Base-by-base conservation (phyloP, 129 eudicot genomes). In the Smallanthus sonchifolius region DNA sequence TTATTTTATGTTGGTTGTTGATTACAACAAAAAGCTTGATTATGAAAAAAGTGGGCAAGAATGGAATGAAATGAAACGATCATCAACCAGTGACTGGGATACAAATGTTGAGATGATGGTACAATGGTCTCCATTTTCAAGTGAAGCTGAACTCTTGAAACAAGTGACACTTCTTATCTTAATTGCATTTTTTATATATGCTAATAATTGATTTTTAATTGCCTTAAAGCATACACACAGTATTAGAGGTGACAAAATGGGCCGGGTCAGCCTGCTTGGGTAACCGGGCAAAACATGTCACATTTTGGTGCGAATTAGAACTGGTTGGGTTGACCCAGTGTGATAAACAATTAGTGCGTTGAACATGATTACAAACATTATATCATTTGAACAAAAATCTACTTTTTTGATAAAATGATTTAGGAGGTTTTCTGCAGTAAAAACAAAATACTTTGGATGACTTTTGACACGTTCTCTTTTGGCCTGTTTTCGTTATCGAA, bases 121-220 rank as follows among this genome's bases (percentile, higher is more conserved):
- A 39, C 83, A 87, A 45, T 92, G 98, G 98, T 92, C 98, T 67
- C 96, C 98, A 9, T 92, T 86, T 75, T 86, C 92, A 77, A 89
- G 87, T 79, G 98, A 90, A 84, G 76, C 85, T 5, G 95, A 90
- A 57, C 95, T 92, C 65, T 86, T 88, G 56, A 75, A 75, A 76
- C 96, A 92, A 87, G 98, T 90, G 66, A 70, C 0, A 15, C 40
- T 35, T 62, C n/a, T 24, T 24, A 24, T 24, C 30, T 70, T 72
- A 14, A 34, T 40, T 56, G 69, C 59, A 44, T 56, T 40, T 69
- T 67, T 67, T 67, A 56, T 68, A 57, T 42, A 36, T 55, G 65
- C 28, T 37, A 43, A 67, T 15, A 48, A 17, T 57, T 30, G 56
- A 40, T 40, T 43, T 42, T 54, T n/a, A 7, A 38, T 44, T 73